Percentiles rank a stretch among this genome's conserved stretches.
Conservation (phyloP, 1,284 basidiomycete species). For the Hemileia vastatrix region DNA sequence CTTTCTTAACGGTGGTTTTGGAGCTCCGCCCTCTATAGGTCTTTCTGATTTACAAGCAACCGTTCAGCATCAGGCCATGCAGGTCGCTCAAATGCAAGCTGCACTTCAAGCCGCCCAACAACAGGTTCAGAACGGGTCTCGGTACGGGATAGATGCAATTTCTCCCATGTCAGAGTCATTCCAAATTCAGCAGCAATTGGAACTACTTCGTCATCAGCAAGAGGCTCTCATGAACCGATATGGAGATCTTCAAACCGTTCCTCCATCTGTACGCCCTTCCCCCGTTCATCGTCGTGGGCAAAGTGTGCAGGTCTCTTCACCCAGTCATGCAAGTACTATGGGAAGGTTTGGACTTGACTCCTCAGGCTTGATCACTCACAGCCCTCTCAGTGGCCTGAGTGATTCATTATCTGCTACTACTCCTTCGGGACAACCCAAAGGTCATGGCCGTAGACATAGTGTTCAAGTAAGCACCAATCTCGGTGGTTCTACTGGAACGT, state of each 20-base stretch:
- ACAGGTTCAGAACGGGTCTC: neutral
- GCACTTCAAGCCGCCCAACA: constrained; percentile 18
- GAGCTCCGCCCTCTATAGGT: constrained; percentile 7
- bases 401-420: constrained; percentile 13
- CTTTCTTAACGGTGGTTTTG: constrained; percentile 10
- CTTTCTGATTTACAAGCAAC: constrained; percentile 26
- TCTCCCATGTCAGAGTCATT: constrained; percentile 43
- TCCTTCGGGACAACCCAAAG: constrained; percentile 48
- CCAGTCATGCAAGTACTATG: constrained; percentile 47
- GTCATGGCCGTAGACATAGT: constrained; percentile 84
- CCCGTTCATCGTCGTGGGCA: constrained; percentile 26
- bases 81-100: constrained; percentile 33
- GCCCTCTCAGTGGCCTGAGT: neutral
- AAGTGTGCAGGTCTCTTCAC: constrained; percentile 23
- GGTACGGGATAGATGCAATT: constrained; percentile 16
- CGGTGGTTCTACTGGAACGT: constrained; percentile 36
- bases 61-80: constrained; percentile 36
- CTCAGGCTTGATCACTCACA: constrained; percentile 31
- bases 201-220: constrained; percentile 46
- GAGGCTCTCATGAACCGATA: constrained; percentile 45
- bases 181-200: constrained; percentile 48
- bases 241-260: constrained; percentile 27
- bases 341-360: constrained; percentile 23
- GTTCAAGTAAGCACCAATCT: constrained; percentile 61
- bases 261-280: constrained; percentile 12